These are phyloP conservation scores for Thuidium tamariscinum DNA, from an alignment of 225 moss, liverwort and hornwort genomes.

Conservation along the genomic window DNA sequence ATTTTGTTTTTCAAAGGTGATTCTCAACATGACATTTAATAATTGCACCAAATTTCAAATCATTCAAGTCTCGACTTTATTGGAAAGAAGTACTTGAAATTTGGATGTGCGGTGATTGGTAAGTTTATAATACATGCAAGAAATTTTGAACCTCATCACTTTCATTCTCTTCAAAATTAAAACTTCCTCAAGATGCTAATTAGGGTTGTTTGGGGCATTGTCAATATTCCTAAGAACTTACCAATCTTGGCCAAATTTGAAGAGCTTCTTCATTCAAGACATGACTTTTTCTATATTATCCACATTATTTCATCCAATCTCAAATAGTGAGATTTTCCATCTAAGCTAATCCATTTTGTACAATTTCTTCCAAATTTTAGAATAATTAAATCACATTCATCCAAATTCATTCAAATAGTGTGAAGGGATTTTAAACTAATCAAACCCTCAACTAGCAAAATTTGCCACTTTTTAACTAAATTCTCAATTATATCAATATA, in stretches of 20 bases:
- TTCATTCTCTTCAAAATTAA: neutral
- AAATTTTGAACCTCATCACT: neutral
- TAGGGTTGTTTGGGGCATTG: neutral
- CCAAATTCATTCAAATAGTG: neutral
- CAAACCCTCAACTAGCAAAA: neutral
- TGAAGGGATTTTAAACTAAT: neutral
- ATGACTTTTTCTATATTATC: neutral
- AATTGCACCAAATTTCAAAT: too few relatives aligned
- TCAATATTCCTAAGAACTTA: neutral
- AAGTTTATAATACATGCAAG: neutral
- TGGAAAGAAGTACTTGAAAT: too few relatives aligned
- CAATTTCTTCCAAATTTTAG: neutral
- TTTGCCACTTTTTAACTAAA: accelerated
- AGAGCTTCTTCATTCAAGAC: neutral
- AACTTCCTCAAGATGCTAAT: neutral
- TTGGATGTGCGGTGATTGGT: too few relatives aligned
- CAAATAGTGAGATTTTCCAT: neutral
- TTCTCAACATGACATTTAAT: too few relatives aligned
- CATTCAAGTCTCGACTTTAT: too few relatives aligned
- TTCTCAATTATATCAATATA: neutral
- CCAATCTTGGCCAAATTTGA: accelerated
- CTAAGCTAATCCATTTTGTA: neutral
- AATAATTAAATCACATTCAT: neutral
- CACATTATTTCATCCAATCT: neutral
- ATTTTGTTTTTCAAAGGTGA: too few relatives aligned